A percentile compares a stretch with the other conserved stretches of the same genome.
Evolutionary conservation across 148 eudicot species (phyloP).

Genomic region (Fagopyrum homotropicum): DNA sequence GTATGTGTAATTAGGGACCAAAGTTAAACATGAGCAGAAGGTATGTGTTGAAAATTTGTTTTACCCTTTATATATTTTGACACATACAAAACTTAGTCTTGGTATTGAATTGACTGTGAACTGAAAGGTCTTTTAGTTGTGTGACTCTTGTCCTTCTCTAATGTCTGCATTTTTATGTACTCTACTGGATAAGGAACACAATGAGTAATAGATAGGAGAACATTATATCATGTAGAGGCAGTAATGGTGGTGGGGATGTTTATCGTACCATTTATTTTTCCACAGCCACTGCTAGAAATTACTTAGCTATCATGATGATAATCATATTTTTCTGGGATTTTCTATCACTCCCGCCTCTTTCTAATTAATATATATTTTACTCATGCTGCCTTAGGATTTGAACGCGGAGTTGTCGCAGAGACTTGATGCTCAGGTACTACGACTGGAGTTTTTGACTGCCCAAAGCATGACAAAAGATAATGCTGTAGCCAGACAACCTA

Average conservation of each 20-base stretch:
- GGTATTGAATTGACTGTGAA: neutral
- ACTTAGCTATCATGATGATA: neutral
- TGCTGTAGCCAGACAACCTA: constrained; percentile 30
- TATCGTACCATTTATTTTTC: neutral
- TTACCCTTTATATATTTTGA: neutral
- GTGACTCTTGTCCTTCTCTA: neutral
- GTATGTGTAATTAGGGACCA: neutral
- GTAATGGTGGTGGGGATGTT: neutral
- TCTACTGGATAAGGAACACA: neutral
- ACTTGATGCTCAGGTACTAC: constrained; percentile 90
- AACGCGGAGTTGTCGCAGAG: constrained; percentile 72
- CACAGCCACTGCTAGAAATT: neutral
- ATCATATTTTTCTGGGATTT: neutral
- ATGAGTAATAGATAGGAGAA: neutral
- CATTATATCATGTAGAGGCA: neutral
- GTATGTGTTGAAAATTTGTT: neutral
- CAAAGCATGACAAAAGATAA: constrained; percentile 71
- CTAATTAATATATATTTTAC: neutral
- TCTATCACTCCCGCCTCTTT: neutral
- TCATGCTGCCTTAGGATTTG: constrained; percentile 36
- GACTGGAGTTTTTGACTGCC: constrained; percentile 79
- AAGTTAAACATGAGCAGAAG: neutral
- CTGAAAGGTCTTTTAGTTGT: neutral
- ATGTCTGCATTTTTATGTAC: neutral
- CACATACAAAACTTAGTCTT: neutral